These are phyloP conservation scores for Pseudopyrenochaeta lycopersici DNA, from an alignment of 2,329 filamentous ascomycete genomes.

Conservation along the genomic window DNA sequence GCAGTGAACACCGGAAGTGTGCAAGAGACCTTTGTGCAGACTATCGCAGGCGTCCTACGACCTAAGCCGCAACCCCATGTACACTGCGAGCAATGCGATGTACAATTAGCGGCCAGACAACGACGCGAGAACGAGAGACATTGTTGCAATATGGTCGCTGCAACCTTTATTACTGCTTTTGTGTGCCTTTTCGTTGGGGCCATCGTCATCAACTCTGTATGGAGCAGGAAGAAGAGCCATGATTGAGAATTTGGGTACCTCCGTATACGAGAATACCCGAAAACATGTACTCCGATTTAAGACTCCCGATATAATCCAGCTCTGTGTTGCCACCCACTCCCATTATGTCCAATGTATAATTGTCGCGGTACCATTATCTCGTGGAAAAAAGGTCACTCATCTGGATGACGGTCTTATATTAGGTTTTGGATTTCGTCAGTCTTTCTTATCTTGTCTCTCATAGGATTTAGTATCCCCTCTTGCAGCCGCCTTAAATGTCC, in stretches of 20 bases:
- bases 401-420: no score
- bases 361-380: no score
- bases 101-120: slow-evolving; percentile 25
- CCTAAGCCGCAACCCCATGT: slow-evolving; percentile 29
- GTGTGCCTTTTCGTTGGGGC: slow-evolving; percentile 31
- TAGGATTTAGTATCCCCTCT: no score
- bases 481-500: no score
- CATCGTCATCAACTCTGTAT: slow-evolving; percentile 11
- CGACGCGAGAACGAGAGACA: slow-evolving; percentile 25
- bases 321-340: neutral
- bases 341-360: no score
- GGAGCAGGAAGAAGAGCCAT: slow-evolving; percentile 3
- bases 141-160: slow-evolving; percentile 37
- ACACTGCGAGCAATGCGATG: slow-evolving; percentile 41
- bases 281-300: neutral
- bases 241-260: neutral
- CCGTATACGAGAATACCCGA: neutral
- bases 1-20: neutral
- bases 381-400: no score
- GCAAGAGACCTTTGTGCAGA: slow-evolving; percentile 31
- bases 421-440: neutral
- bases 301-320: neutral
- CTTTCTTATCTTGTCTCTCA: neutral
- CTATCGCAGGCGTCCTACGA: slow-evolving; percentile 32
- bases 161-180: slow-evolving; percentile 28